Evolutionary conservation across 176 grass and related monocot species (phyloP).

Genomic region (Chrysopogon serrulatus): DNA sequence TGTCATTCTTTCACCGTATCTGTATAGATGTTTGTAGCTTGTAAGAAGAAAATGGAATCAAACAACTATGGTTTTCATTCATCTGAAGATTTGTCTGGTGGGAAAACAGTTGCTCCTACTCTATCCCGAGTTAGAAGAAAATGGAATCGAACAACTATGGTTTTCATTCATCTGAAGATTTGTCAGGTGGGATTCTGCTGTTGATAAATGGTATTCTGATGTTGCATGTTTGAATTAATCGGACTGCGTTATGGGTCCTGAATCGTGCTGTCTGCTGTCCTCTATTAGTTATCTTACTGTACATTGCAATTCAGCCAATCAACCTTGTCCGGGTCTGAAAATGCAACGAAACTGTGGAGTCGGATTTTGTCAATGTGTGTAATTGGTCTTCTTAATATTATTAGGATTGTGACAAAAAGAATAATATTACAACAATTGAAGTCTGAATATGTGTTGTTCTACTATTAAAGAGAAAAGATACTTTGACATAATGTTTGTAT

Average conservation of each 20-base stretch:
- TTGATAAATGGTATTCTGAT: neutral
- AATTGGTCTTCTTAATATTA: too few species aligned
- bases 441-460: too few species aligned
- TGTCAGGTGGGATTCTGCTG: too few species aligned
- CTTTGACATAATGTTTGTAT: too few species aligned
- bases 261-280: neutral
- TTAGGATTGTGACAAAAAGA: too few species aligned
- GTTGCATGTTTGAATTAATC: neutral
- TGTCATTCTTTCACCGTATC: neutral
- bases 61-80: neutral
- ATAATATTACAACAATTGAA: too few species aligned
- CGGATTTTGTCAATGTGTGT: too few species aligned
- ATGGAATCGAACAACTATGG: too few species aligned
- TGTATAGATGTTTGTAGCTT: neutral
- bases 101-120: neutral
- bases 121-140: too few species aligned
- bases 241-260: neutral
- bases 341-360: neutral
- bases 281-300: neutral
- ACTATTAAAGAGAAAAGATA: too few species aligned
- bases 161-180: too few species aligned
- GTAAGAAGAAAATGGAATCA: neutral
- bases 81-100: neutral
- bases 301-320: neutral
- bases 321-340: neutral